Evolutionary conservation across 2,329 filamentous ascomycete genomes (phyloP).

Genomic region (Phyllosticta capitalensis): DNA sequence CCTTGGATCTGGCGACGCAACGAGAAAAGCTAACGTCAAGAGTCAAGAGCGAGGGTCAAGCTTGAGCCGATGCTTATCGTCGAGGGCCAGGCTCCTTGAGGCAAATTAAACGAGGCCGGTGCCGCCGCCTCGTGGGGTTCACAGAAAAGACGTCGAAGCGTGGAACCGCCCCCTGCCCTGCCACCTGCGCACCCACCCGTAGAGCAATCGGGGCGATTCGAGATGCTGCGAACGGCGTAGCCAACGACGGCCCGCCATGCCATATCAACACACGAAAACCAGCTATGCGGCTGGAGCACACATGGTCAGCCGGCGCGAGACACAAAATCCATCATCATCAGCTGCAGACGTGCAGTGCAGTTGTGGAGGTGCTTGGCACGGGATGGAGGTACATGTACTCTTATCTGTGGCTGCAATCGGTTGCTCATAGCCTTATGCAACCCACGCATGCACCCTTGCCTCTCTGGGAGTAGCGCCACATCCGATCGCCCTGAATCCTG

Average conservation of each 20-base stretch:
- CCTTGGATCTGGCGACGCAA: constrained; percentile 7
- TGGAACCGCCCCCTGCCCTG: background rate
- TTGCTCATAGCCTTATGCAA: constrained; percentile 11
- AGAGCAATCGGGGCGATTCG: background rate
- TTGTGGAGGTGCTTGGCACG: constrained; percentile 5
- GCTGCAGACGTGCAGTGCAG: background rate
- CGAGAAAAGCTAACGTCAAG: constrained; percentile 6
- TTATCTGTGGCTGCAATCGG: constrained; percentile 8
- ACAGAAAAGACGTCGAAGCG: background rate
- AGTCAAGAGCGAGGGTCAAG: background rate
- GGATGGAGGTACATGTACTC: constrained; percentile 4
- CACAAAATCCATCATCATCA: background rate
- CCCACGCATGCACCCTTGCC: constrained; percentile 6
- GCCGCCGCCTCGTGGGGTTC: constrained; percentile 11
- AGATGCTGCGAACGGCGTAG: background rate
- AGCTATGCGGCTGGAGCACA: background rate
- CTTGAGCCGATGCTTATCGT: constrained; percentile 6
- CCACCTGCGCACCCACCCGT: background rate
- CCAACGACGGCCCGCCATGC: background rate
- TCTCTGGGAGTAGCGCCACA: background rate
- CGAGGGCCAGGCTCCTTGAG: constrained; percentile 1
- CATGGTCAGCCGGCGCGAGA: background rate
- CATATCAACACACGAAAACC: background rate
- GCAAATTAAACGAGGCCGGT: constrained; percentile 10
- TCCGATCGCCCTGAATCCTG: background rate